phyloP scores from a whole-genome alignment of 2,329 filamentous ascomycete species.

The Aspergillus flavus region DNA sequence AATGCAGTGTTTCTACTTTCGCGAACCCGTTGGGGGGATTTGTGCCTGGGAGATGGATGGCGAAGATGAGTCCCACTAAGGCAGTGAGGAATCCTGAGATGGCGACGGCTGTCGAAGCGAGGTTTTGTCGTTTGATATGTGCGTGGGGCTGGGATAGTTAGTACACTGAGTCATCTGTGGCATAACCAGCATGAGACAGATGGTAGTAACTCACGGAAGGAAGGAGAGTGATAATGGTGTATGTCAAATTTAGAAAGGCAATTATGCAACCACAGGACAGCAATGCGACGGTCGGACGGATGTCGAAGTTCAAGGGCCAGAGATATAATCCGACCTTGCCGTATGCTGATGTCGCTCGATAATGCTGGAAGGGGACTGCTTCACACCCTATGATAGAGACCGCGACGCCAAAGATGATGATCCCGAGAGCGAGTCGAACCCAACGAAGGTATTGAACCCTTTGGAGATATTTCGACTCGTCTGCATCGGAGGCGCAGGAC shows the following conservation, averaged over 20 bases:
- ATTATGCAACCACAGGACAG: conserved; percentile 43
- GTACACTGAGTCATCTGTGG: not conserved
- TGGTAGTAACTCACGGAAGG: conserved; percentile 35
- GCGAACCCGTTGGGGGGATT: conserved; percentile 33
- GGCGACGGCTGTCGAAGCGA: conserved; percentile 36
- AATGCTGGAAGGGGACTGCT: conserved; percentile 42
- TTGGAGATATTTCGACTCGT: conserved; percentile 40
- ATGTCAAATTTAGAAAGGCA: conserved; percentile 34
- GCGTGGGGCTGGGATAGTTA: conserved; percentile 35
- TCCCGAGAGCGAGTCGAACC: conserved; percentile 37
- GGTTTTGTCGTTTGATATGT: conserved; percentile 38
- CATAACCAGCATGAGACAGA: not conserved
- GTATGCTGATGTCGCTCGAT: conserved; percentile 40
- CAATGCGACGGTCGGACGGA: conserved; percentile 41
- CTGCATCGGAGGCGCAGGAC: conserved; percentile 37
- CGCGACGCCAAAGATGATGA: conserved; percentile 32
- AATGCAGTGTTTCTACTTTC: conserved; percentile 40
- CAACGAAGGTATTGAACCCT: conserved; percentile 36
- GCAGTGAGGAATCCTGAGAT: conserved; percentile 40
- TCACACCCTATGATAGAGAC: conserved; percentile 40
- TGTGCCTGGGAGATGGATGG: conserved; percentile 36
- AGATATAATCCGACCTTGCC: conserved; percentile 37
- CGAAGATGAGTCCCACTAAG: conserved; percentile 34
- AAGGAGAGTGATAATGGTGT: conserved; percentile 35
- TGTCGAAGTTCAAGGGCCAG: conserved; percentile 47